Evolutionary conservation across 2,329 filamentous ascomycete species (phyloP).

Genomic region (Cyclaneusma minus): DNA sequence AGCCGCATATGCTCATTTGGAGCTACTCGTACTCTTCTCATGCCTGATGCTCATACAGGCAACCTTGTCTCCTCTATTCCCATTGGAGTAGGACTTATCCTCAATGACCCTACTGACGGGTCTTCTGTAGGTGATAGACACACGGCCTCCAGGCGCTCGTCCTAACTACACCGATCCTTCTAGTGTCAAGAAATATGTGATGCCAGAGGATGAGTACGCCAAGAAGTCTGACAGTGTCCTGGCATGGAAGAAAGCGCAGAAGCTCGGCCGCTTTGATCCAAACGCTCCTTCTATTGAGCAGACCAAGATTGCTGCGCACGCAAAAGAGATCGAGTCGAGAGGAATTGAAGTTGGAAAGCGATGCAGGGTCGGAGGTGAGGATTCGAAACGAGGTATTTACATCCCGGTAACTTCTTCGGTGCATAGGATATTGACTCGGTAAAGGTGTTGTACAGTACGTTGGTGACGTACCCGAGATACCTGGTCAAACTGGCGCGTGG

Average conservation of each 20-base stretch:
- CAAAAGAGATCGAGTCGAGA: slow-evolving; percentile 53
- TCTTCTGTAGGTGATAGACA: slow-evolving; percentile 62
- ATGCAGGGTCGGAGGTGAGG: slow-evolving; percentile 51
- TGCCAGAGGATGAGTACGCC: slow-evolving; percentile 78
- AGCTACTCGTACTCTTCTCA: no score
- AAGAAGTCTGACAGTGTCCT: slow-evolving; percentile 76
- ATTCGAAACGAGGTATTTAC: slow-evolving; percentile 53
- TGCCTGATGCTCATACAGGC: no score
- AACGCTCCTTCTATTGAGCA: slow-evolving; percentile 59
- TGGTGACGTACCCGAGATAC: slow-evolving; percentile 61
- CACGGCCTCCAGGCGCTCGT: slow-evolving; percentile 57
- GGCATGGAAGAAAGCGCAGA: slow-evolving; percentile 89
- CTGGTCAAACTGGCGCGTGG: slow-evolving; percentile 49
- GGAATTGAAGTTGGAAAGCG: slow-evolving; percentile 48
- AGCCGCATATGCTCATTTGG: no score
- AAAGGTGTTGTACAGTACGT: no score
- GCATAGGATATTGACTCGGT: slow-evolving; percentile 1
- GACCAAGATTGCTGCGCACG: slow-evolving; percentile 51
- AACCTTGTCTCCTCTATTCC: slow-evolving; percentile 5
- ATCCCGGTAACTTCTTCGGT: slow-evolving; percentile 8
- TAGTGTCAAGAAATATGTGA: slow-evolving; percentile 74
- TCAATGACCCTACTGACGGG: neutral
- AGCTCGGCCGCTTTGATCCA: slow-evolving; percentile 92
- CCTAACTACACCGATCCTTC: slow-evolving; percentile 72
- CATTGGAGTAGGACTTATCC: slow-evolving; percentile 2